These are phyloP conservation scores for Leccinum pallidistipes DNA, from an alignment of 1,284 basidiomycete genomes.

Conservation along the genomic window DNA sequence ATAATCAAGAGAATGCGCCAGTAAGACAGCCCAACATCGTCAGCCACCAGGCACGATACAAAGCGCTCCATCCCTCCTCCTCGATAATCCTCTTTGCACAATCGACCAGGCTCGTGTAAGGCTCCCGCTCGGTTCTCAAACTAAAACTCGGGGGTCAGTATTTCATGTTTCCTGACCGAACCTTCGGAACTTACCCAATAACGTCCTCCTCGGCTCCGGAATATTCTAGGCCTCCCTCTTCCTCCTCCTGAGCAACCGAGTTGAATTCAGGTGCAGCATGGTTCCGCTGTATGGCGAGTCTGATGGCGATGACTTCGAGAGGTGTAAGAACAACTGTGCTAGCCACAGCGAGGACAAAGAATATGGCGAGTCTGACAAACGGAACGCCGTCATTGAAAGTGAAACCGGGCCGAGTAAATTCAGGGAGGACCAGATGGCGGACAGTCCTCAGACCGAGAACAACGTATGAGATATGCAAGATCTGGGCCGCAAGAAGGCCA, in stretches of 20 bases:
- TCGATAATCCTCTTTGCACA: constrained; percentile 78
- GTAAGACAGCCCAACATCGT: constrained; percentile 68
- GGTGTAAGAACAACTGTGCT: constrained; percentile 73
- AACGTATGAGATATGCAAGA: constrained; percentile 65
- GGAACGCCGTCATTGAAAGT: constrained; percentile 42
- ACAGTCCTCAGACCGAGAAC: constrained; percentile 68
- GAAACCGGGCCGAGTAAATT: constrained; percentile 35
- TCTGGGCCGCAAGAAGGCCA: constrained; percentile 72
- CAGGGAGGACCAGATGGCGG: constrained; percentile 67
- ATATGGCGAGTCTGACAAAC: constrained; percentile 53
- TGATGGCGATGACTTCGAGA: constrained; percentile 79
- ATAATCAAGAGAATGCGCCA: constrained; percentile 52
- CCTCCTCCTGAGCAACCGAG: constrained; percentile 69
- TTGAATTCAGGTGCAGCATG: constrained; percentile 71
- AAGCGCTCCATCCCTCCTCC: constrained; percentile 76
- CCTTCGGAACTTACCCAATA: constrained; percentile 60
- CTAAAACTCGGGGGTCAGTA: constrained; percentile 35
- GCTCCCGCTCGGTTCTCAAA: constrained; percentile 80
- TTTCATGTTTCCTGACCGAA: not conserved
- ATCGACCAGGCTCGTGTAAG: constrained; percentile 80
- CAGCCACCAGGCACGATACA: constrained; percentile 89
- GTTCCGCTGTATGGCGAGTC: constrained; percentile 84
- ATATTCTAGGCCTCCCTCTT: constrained; percentile 68
- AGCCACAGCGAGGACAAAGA: constrained; percentile 58
- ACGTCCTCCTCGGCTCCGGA: constrained; percentile 81